These are phyloP conservation scores for Pseudonectria foliicola DNA, from an alignment of 2,329 filamentous ascomycete genomes.

Conservation along the genomic window DNA sequence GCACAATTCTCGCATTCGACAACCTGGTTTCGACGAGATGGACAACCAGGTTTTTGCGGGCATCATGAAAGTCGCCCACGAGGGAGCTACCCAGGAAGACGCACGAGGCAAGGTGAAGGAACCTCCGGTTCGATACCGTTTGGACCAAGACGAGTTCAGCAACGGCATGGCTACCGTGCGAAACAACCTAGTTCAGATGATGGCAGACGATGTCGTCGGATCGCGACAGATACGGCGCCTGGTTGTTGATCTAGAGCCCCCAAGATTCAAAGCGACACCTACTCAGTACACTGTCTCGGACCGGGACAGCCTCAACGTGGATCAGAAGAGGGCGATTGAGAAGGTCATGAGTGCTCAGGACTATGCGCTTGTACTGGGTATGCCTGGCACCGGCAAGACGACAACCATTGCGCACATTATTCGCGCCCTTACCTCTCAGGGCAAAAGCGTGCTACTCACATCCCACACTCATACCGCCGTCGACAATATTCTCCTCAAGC, in stretches of 20 bases:
- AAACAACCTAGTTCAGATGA: constrained; percentile 88
- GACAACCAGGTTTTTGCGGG: constrained; percentile 82
- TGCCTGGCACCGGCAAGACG: constrained; percentile 97
- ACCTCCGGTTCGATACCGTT: constrained; percentile 62
- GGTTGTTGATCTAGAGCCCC: constrained; percentile 69
- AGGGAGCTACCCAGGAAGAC: constrained; percentile 45
- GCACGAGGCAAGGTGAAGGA: constrained; percentile 45
- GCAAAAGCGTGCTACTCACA: constrained; percentile 86
- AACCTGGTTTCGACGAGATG: constrained; percentile 65
- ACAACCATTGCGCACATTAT: constrained; percentile 98
- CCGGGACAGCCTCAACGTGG: constrained; percentile 68
- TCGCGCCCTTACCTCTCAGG: constrained; percentile 75
- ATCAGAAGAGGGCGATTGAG: constrained; percentile 78
- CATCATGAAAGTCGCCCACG: constrained; percentile 73
- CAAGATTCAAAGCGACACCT: constrained; percentile 61
- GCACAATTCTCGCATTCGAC: constrained; percentile 74
- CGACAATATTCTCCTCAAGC: constrained; percentile 94
- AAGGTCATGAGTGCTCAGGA: constrained; percentile 95
- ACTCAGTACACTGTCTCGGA: constrained; percentile 58
- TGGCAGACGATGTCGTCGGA: constrained; percentile 69
- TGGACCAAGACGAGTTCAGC: constrained; percentile 98
- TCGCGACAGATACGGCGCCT: constrained; percentile 67
- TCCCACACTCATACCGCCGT: constrained; percentile 97
- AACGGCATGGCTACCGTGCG: constrained; percentile 94
- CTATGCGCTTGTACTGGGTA: constrained; percentile 94